Evolutionary conservation across 306 rosid species (phyloP), one percentile per base, ranked within the genome.

Genomic region (Begonia fuchsioides): DNA sequence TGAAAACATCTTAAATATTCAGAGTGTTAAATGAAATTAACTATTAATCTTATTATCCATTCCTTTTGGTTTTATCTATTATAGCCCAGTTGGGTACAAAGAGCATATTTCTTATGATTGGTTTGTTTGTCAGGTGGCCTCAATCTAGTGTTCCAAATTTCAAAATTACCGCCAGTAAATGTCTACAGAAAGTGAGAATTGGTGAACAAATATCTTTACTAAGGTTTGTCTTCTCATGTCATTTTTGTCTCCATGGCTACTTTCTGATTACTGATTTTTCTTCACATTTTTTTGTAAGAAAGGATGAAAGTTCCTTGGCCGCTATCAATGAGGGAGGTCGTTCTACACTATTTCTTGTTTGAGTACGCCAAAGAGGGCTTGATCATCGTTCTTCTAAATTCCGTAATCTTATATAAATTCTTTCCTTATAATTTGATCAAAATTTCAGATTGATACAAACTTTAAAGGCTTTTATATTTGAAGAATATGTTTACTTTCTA

Each of bases 291-390:
- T 63, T 70, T 75, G 94, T 71, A 79, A 84, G 92, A 64, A 84
- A 90, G 97, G 87, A 45, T 84, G 82, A 90, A 90, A 78, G 58
- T 80, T 62, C 62, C 97, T 3, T 92, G 96, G 98, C 98, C 98
- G 2, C 75, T 85, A 54, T 79, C 98, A 13, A 49, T 77, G 32
- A 85, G 98, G 79, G 98, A 92, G 68, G 87, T 78, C 16, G 40
- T 82, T 52, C 59, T 82, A 49, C 96, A 85, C 69, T 82, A 63
- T 63, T 77, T 82, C 72, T 49, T 77, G 67, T 85, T 92, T 49
- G 98, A 92, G 67, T 92, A 92, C 68, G 57, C 65, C 59, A 83
- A 92, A 72, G 98, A 85, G 47, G 98, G 77, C 64, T 68, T 85
- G 62, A 19, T 79, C 54, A 68, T 85, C 53, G 79, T 82, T 45